Percentiles rank a stretch among this genome's conserved stretches.
phyloP scores from a whole-genome alignment of 1,139 yeast species.

The Taphrina pruni region DNA sequence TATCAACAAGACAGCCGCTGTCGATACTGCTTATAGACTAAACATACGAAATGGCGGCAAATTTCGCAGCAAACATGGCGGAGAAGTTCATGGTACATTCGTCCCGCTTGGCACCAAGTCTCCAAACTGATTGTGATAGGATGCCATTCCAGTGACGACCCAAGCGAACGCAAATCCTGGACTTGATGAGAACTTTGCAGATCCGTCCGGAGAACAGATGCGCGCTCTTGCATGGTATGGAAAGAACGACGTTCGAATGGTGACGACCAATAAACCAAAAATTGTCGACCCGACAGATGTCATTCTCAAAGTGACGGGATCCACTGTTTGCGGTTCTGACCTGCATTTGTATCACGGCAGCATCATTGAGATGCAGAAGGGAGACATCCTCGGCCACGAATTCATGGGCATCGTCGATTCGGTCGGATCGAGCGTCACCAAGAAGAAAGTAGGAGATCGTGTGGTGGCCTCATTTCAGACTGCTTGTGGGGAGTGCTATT shows the following conservation, averaged over 20 bases:
- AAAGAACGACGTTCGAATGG: conserved; percentile 39
- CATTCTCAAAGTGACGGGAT: conserved; percentile 55
- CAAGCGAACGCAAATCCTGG: conserved; percentile 38
- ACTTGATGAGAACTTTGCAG: conserved; percentile 22
- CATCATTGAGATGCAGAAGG: conserved; percentile 52
- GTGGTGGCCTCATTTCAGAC: conserved; percentile 57
- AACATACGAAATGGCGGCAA: conserved; percentile 27
- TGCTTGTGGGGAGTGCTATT: conserved; percentile 59
- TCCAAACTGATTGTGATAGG: neutral
- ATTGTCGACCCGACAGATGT: conserved; percentile 56
- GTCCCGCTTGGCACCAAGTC: neutral
- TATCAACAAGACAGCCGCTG: no score
- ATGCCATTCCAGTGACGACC: conserved; percentile 20
- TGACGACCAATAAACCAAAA: conserved; percentile 54
- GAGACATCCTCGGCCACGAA: conserved; percentile 63
- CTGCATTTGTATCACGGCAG: conserved; percentile 50
- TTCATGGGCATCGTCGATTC: conserved; percentile 58
- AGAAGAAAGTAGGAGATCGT: conserved; percentile 56
- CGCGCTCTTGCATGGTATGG: conserved; percentile 43
- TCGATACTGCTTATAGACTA: no score
- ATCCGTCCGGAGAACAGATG: conserved; percentile 40
- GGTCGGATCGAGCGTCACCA: conserved; percentile 53
- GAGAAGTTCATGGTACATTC: conserved; percentile 27
- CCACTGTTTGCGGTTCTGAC: conserved; percentile 61
- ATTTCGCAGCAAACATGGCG: conserved; percentile 32